Evolutionary conservation across 1,139 yeast species (phyloP), one percentile per base, ranked within the genome.

Genomic region (Zhuliangozyma parablackwelliae): DNA sequence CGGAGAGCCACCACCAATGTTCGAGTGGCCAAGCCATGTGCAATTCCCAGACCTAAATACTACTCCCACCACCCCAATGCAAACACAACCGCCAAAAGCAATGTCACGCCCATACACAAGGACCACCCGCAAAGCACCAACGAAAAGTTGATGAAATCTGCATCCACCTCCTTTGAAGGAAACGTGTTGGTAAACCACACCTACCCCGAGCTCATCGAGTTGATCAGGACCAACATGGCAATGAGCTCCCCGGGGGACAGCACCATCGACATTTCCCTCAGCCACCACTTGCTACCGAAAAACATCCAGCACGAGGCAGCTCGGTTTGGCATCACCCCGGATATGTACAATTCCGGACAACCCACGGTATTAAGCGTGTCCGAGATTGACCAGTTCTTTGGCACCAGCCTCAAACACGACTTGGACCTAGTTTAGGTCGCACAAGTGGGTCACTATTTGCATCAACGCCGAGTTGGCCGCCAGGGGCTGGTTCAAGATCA

Each of bases 141-240:
- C 34, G 10, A n/a, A 7, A n/a, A 32, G 27, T 11, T 24, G n/a
- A 6, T 32, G 8, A 10, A 5, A 20, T 29, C 29, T 3, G 12
- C 13, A 7, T 34, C 29, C 11, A 27, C 28, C 21, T 33, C 36
- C 21, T 59, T 49, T 31, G 57, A 55, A 35, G 45, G 49, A 16
- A 43, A 40, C 23, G 43, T 57, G 5, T 29, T 45, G 23, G 31
- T 53, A 21, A 35, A 40, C 3, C 36, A 26, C 28, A 26, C 12
- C 6, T 26, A 26, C 12, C 7, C 28, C 28, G 28, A 26, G 46
- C 28, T 36, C 43, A n/a, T 59, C 59, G 27, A 23, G 28, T 6
- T 11, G 12, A 26, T 26, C 10, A 8, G 10, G 7, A n/a, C 28
- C 11, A 26, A 26, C 28, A 26, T 26, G 28, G 28, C 11, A 6